Base-by-base conservation (phyloP, 2,329 filamentous ascomycete genomes). In the Fusarium dlaminii region DNA sequence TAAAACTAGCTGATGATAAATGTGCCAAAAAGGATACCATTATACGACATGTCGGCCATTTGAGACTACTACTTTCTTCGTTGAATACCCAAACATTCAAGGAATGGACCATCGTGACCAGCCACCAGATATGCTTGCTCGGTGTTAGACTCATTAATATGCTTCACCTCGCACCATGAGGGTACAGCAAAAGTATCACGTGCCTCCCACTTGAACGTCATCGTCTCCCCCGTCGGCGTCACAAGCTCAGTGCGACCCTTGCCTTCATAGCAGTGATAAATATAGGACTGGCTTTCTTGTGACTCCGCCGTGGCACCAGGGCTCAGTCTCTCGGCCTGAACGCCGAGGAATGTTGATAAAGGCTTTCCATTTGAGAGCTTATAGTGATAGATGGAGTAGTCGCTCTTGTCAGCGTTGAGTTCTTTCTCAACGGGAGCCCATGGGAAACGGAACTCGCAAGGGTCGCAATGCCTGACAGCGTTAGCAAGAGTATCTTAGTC, bases 131-230 rank as follows among this genome's bases (percentile, higher is more conserved):
- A 83, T 6, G 81, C 81, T 24, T 67, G 68, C 17, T 79, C 74
- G 0, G 63, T 76, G 1, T 49, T 27, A 1, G 78, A 79, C 55
- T 79, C 77, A 42, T 83, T 83, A 3, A 85, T 80, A 74, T 89
- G 87, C 75, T 85, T 82, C 45, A 87, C 83, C 64, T 79, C 82
- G 36, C 85, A 82, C 87, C 88, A 90, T 0, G 87, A 79, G 1
- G 88, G 87, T 5, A 90, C 80, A 32, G 84, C 86, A 76, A 90
- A 90, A 0, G 87, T 89, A 74, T 90, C 88, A 1, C 84, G 82
- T 14, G 81, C 70, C 43, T 82, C 81, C 87, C 88, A 89, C 4
- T 65, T 61, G 36, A 86, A 80, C 8, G 78, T 80, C 56, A 81
- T 74, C 8, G 80, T 82, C 36, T 80, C 72, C 0, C 79, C 81